Conservation (phyloP, 768 basidiomycete species). For the Boletus sensibilis region DNA sequence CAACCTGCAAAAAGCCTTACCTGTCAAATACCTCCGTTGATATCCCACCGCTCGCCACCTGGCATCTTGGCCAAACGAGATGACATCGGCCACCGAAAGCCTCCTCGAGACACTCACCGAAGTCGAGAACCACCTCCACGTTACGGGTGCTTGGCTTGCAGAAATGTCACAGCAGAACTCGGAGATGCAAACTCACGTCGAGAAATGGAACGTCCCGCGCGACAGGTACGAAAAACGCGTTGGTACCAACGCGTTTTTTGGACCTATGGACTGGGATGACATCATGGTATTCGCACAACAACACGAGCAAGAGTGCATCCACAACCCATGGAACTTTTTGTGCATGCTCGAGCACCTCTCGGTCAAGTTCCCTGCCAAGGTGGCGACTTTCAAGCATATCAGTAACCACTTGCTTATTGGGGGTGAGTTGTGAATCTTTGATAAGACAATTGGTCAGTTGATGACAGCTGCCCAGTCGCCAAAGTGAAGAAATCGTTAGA, state of each 20-base stretch:
- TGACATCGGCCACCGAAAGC: not conserved
- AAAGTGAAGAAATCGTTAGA: not conserved
- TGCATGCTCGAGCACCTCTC: conserved; percentile 7
- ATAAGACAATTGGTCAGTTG: no score
- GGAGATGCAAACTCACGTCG: not conserved
- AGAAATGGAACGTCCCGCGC: not conserved
- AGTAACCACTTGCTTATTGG: not conserved
- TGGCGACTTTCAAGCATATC: not conserved
- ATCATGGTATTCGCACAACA: not conserved
- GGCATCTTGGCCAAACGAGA: no score
- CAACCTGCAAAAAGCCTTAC: not conserved
- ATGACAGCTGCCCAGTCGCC: not conserved
- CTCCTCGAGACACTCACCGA: not conserved
- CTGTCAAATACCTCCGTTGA: not conserved
- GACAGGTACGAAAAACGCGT: not conserved
- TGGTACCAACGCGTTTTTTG: not conserved
- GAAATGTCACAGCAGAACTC: not conserved
- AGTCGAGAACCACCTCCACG: not conserved
- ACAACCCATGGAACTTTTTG: not conserved
- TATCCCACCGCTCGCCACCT: not conserved
- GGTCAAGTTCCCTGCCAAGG: not conserved
- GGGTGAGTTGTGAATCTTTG: not conserved
- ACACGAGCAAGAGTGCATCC: not conserved
- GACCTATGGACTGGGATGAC: not conserved
- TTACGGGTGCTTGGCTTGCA: not conserved